Evolutionary conservation across 2,329 filamentous ascomycete genomes (phyloP), one percentile per base, ranked within the genome.

Genomic region (Venturia pyrina): DNA sequence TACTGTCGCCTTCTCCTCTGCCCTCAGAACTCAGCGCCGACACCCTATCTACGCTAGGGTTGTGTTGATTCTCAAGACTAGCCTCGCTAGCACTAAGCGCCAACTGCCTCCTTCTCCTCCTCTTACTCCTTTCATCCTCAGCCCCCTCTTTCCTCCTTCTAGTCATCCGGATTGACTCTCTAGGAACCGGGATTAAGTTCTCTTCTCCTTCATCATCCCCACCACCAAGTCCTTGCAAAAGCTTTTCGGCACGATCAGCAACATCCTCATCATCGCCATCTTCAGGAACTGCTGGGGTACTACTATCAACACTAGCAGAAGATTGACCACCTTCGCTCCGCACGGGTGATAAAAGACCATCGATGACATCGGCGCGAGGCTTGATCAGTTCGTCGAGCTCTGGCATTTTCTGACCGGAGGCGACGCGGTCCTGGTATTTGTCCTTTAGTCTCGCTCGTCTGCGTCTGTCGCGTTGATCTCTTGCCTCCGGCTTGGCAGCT

Each of bases 371-470:
- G 43, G 72, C 56, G 0, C 53, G 28, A 7, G 53, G 53, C 66
- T 87, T 85, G 63, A 85, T 81, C 17, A 83, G 83, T 71, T 89
- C 88, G 70, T 83, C 80, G 64, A 82, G 69, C 62, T 96, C 91
- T 1, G 90, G 90, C n/a, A 96, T 89, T 72, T 93, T 85, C 72
- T 96, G 91, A 10, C 93, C 93, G 21, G 89, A 93, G 19, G 93
- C 91, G 64, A 97, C 85, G 68, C 93, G 90, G 41, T 95, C 89
- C 77, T 96, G 90, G 73, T 97, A 91, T 37, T 88, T 84, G 73
- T 96, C 93, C 83, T 96, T 96, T 71, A 98, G 84, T 65, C 93
- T 84, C 48, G 93, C 92, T 70, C 93, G 86, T 67, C 93, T 86
- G 69, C 95, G 87, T 71, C 92, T 87, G 76, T 98, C 95, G 73